Conservation (phyloP, 163 green algal species). For the Scenedesmus sp. region DNA sequence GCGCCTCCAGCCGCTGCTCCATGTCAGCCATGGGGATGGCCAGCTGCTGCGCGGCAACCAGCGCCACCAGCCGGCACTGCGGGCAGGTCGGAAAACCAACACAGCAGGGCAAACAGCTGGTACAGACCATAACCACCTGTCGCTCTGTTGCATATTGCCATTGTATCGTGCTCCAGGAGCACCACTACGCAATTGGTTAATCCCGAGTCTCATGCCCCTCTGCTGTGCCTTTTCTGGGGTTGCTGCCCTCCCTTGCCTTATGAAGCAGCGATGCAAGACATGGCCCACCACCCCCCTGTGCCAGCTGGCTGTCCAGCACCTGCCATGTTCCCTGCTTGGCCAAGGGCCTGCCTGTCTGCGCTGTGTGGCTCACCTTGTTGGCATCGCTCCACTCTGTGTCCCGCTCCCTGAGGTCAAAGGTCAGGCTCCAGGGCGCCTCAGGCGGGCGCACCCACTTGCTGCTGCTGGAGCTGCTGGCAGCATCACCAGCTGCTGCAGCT, state of each 20-base stretch:
- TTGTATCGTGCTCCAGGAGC: no score
- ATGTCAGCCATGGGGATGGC: slow-evolving; percentile 30
- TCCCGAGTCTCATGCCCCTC: no score
- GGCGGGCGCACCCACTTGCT: background rate
- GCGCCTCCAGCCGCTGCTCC: slow-evolving; percentile 25
- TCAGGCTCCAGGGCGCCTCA: background rate
- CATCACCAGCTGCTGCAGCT: background rate
- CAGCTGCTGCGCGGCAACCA: slow-evolving; percentile 41
- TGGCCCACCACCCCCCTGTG: background rate
- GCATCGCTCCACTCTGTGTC: slow-evolving; percentile 19
- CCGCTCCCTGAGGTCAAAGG: slow-evolving; percentile 32
- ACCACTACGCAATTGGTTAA: no score
- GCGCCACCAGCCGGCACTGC: slow-evolving; percentile 15
- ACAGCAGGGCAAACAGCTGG: background rate
- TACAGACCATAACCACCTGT: background rate
- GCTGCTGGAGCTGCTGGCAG: background rate
- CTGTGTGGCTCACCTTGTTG: slow-evolving; percentile 24
- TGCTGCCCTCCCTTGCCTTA: background rate
- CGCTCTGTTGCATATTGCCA: no score
- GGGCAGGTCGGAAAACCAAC: background rate
- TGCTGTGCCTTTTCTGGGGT: no score
- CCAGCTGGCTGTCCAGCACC: background rate
- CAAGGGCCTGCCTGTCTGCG: no score
- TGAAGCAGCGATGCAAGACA: no score
- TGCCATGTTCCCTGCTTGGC: background rate